These are phyloP conservation scores for Lachnellula cervina DNA, from an alignment of 2,329 filamentous ascomycete genomes.

Conservation along the genomic window DNA sequence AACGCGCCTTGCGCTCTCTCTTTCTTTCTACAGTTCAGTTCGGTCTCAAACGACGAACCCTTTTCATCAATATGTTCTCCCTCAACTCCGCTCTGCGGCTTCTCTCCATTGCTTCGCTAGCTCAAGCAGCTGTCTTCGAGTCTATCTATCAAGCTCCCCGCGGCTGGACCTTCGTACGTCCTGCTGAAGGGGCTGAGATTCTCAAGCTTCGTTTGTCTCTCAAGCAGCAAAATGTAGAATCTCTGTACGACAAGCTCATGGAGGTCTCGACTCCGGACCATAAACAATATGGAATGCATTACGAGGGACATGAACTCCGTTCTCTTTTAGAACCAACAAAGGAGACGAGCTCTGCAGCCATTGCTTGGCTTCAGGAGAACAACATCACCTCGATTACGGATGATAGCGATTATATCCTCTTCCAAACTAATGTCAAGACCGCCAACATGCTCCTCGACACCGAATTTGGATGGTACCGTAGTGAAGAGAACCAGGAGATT, in stretches of 20 bases:
- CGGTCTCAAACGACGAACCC: not conserved
- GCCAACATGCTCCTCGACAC: slow-evolving; percentile 36
- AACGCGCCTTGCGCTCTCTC: not conserved
- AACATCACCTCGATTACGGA: slow-evolving; percentile 32
- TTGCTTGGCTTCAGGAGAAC: slow-evolving; percentile 39
- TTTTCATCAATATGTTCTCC: slow-evolving; percentile 13
- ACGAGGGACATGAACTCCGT: slow-evolving; percentile 40
- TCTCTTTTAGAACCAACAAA: slow-evolving; percentile 38
- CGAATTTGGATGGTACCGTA: slow-evolving; percentile 36
- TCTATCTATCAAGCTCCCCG: slow-evolving; percentile 13
- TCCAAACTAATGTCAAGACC: slow-evolving; percentile 26
- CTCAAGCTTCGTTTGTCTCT: slow-evolving; percentile 18
- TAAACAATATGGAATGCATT: slow-evolving; percentile 44
- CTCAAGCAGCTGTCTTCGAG: slow-evolving; percentile 13
- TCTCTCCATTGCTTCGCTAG: slow-evolving; percentile 11
- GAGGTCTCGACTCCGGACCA: slow-evolving; percentile 42
- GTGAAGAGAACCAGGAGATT: slow-evolving; percentile 25
- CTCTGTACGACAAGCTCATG: slow-evolving; percentile 17
- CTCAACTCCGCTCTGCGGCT: slow-evolving; percentile 7
- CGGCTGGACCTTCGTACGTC: slow-evolving; percentile 17
- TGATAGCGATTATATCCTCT: slow-evolving; percentile 31
- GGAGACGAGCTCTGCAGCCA: slow-evolving; percentile 33
- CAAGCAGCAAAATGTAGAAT: slow-evolving; percentile 20
- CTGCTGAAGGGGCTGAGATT: slow-evolving; percentile 10
- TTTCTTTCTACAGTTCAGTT: slow-evolving; percentile 1